Conservation (phyloP, 2,329 filamentous ascomycete species). For the Penicillium sp. region DNA sequence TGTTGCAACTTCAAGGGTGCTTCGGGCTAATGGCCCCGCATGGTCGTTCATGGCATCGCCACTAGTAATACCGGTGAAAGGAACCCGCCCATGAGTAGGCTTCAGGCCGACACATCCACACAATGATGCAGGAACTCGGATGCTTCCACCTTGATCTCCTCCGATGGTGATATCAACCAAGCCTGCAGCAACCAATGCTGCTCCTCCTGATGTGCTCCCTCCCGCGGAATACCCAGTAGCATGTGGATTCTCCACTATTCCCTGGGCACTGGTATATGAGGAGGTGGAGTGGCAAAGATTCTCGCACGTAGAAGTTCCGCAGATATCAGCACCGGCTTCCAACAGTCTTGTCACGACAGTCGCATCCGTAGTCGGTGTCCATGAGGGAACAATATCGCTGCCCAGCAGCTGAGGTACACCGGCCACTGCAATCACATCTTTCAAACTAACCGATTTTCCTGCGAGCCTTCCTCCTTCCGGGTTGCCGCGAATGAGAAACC, state of each 20-base stretch:
- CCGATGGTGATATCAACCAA: conserved; percentile 31
- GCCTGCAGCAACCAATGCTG: conserved; percentile 25
- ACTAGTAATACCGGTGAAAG: conserved; percentile 49
- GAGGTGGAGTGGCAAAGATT: conserved; percentile 45
- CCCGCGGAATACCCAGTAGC: conserved; percentile 29
- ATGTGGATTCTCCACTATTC: conserved; percentile 27
- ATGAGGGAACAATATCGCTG: conserved; percentile 48
- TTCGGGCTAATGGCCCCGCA: conserved; percentile 43
- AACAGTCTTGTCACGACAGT: conserved; percentile 51
- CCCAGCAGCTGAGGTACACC: conserved; percentile 53
- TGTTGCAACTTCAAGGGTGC: conserved; percentile 40
- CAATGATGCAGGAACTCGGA: conserved; percentile 42
- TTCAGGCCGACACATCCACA: conserved; percentile 47
- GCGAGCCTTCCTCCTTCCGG: conserved; percentile 26
- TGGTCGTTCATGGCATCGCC: conserved; percentile 53
- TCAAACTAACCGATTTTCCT: conserved; percentile 49
- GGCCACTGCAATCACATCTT: conserved; percentile 54
- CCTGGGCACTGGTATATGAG: conserved; percentile 29
- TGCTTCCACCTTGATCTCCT: conserved; percentile 33
- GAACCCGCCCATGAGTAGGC: conserved; percentile 50
- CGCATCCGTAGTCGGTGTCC: conserved; percentile 52
- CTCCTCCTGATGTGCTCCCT: conserved; percentile 29
- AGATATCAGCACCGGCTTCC: conserved; percentile 49
- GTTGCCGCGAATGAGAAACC: conserved; percentile 44
- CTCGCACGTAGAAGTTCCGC: conserved; percentile 52